Conservation (phyloP, 306 rosid species). For the Inga oerstediana region DNA sequence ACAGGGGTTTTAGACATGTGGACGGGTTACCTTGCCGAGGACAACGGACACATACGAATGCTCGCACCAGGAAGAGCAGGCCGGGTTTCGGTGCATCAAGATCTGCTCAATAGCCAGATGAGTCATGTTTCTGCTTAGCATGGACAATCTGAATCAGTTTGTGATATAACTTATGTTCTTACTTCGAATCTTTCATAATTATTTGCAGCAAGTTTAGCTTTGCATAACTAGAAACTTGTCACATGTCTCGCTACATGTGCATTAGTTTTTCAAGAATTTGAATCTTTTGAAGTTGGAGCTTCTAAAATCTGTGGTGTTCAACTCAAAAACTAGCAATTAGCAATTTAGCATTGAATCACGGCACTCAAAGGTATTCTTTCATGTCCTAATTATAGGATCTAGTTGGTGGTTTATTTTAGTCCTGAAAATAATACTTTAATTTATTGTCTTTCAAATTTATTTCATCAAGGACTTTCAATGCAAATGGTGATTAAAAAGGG, state of each 20-base stretch:
- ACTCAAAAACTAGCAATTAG: too few relatives aligned
- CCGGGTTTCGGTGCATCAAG: constrained; percentile 33
- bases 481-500: too few relatives aligned
- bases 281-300: too few relatives aligned
- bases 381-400: too few relatives aligned
- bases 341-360: too few relatives aligned
- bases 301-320: too few relatives aligned
- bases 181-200: background rate
- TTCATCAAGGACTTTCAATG: too few relatives aligned
- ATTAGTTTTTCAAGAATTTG: background rate
- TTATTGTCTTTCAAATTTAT: too few relatives aligned
- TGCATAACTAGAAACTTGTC: background rate
- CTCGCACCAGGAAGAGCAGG: constrained; percentile 59
- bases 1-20: constrained; percentile 60
- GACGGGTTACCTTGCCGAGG: constrained; percentile 66
- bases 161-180: background rate
- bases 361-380: too few relatives aligned
- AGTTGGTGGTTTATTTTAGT: too few relatives aligned
- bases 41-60: constrained; percentile 67
- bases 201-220: constrained; percentile 12
- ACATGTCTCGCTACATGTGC: background rate
- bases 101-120: constrained; percentile 16
- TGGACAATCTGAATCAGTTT: constrained; percentile 34
- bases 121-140: background rate
- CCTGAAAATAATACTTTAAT: too few relatives aligned